Evolutionary conservation across 306 rosid species (phyloP), one percentile per base, ranked within the genome.

Genomic region (Quercus wislizeni): DNA sequence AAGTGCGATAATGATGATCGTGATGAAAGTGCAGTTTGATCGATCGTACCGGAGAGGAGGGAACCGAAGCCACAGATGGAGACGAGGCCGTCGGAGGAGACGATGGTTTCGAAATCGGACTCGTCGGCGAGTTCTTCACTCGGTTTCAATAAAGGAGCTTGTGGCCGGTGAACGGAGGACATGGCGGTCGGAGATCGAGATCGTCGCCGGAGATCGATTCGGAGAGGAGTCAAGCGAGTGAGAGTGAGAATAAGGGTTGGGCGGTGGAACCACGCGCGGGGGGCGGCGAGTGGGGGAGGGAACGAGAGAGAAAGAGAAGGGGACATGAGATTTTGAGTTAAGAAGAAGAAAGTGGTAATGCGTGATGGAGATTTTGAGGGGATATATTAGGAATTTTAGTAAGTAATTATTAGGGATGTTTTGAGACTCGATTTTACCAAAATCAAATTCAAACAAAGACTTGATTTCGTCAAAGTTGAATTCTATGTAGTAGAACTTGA

Each of bases 11-110:
- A 31, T 9, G 23, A 71, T 71, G 18, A 67, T 9, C 77, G 23
- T 18, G 83, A 67, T 5, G 80, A 72, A 28, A 18, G 6, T 7
- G 6, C 46, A 33, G 20, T 67, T 4, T 54, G 55, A 10, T 54
- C 6, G 76, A 30, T 56, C 80, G 8, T 79, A 92, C 97, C 93
- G 74, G 98, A 92, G 80, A 94, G 97, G 68, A 94, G 97, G 57
- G 99, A 94, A 52, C 99, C 97, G 84, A 90, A 91, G 85, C 99
- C 99, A 80, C 95, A 92, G 77, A 94, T 82, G 79, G 97, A 92
- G 75, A 92, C 79, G 76, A 41, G 78, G 71, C 88, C 92, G 64
- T 85, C 85, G 43, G 86, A 73, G 6, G 97, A 85, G 83, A 84
- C 63, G 64, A 83, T 23, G 5, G 67, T 78, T 28, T 80, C 85